Conservation (phyloP, 345 rosid species). For the Bruguiera parviflora region DNA sequence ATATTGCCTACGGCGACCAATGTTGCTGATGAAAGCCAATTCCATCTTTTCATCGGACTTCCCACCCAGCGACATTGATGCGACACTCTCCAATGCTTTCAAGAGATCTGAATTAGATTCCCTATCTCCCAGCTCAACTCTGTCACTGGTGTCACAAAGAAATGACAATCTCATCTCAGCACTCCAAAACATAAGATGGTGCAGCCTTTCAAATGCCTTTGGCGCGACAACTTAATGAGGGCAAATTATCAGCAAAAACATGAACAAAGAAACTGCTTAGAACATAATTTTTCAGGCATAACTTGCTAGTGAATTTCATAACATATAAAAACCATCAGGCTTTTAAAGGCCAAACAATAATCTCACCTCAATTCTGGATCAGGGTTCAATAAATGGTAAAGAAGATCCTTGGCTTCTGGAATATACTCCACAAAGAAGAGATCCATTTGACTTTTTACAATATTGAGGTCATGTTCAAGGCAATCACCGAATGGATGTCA, state of each 20-base stretch:
- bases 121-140: constrained; percentile 83
- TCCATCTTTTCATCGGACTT: constrained; percentile 90
- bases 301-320: too few species aligned
- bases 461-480: constrained; percentile 82
- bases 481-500: constrained; percentile 78
- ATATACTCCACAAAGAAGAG: constrained; percentile 59
- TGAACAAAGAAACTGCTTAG: neutral
- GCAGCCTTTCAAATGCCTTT: constrained; percentile 57
- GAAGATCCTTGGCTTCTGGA: constrained; percentile 78
- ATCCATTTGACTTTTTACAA: constrained; percentile 62
- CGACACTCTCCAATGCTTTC: constrained; percentile 61
- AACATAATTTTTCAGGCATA: too few species aligned
- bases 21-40: constrained; percentile 53
- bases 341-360: neutral
- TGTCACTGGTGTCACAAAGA: constrained; percentile 77
- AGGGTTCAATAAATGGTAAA: constrained; percentile 56
- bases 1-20: constrained; percentile 74
- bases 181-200: constrained; percentile 85
- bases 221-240: constrained; percentile 47
- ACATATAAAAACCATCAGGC: neutral
- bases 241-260: neutral
- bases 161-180: constrained; percentile 71
- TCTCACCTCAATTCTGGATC: constrained; percentile 75
- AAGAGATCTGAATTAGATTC: constrained; percentile 54
- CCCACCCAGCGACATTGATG: constrained; percentile 60